Conservation (phyloP, 768 basidiomycete genomes). For the Boletus vinaceobasis region DNA sequence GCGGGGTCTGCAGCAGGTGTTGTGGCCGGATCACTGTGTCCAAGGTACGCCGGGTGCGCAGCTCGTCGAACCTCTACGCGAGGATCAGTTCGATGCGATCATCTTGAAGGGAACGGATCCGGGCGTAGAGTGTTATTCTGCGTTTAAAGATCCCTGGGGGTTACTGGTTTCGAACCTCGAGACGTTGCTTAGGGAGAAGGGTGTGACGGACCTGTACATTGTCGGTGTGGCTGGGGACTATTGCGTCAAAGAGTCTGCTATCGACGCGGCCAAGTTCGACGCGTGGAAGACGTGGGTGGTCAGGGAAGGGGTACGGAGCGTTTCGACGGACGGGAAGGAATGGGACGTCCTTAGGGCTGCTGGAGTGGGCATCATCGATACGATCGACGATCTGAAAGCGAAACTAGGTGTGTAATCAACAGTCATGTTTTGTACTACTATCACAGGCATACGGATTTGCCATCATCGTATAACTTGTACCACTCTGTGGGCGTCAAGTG, state of each 20-base stretch:
- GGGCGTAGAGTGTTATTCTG: constrained; percentile 77
- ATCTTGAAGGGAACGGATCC: constrained; percentile 54
- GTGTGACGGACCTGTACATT: constrained; percentile 57
- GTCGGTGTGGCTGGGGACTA: constrained; percentile 76
- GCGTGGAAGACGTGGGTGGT: constrained; percentile 51
- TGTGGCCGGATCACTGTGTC: constrained; percentile 85
- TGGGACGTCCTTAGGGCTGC: constrained; percentile 38
- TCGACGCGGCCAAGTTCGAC: constrained; percentile 46
- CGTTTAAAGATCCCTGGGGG: constrained; percentile 61
- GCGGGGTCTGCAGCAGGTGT: constrained; percentile 44
- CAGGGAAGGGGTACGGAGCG: constrained; percentile 47
- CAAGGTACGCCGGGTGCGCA: constrained; percentile 55
- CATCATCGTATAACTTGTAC: not conserved
- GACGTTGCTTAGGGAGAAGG: constrained; percentile 36
- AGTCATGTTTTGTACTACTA: not conserved
- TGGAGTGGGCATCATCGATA: constrained; percentile 34
- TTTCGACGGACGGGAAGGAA: constrained; percentile 28
- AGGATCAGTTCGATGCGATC: constrained; percentile 39
- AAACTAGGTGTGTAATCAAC: constrained; percentile 13
- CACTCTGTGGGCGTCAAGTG: too few species aligned
- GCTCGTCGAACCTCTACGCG: constrained; percentile 53
- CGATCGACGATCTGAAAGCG: constrained; percentile 26
- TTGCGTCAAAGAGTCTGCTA: constrained; percentile 62
- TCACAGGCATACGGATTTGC: not conserved
- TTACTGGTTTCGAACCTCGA: constrained; percentile 47